Evolutionary conservation across 2,329 filamentous ascomycete species (phyloP), one percentile per base, ranked within the genome.

Genomic region (Ambrosiella beaveri): DNA sequence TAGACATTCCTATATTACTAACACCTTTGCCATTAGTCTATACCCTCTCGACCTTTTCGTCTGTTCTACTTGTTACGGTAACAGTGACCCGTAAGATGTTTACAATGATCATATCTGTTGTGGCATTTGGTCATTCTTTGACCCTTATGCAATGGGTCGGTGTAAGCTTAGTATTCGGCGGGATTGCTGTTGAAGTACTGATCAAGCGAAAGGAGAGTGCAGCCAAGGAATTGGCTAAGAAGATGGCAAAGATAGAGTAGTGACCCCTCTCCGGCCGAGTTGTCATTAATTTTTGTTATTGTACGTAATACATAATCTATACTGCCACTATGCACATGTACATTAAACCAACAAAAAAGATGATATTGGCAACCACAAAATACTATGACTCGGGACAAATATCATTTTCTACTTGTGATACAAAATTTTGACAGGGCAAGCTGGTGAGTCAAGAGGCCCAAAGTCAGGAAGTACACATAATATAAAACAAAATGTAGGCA

Each of bases 11-110:
- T 4, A 7, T 17, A 47, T 27, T 13, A 8, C 38, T 38, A 39
- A 64, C 68, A 63, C 69, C 58, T 39, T 19, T 7, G 17, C 0
- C 8, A 17, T 38, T 7, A 84, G 81, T 95, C 76, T 90, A 95
- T 71, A 97, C 93, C 0, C 79, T 98, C 5, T 85, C 89, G 12
- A 88, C 86, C 54, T 98, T 97, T 73, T 93, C 87, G 8, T 93
- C 86, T 8, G 79, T 98, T 54, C 78, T 97, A 56, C 81, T 98
- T 54, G 91, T 97, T 49, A 97, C 93, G 3, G 90, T 98, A 2
- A 98, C 89, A 1, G 93, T 98, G 51, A 98, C 93, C 51, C 80
- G 93, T 67, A 98, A 98, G 75, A 98, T 98, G 93, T 80, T 97
- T 69, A 97, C 91, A 64, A 98, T 98, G 93, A 88, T 97, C 61